Evolutionary conservation across 768 basidiomycete species (phyloP), one percentile per base, ranked within the genome.

Genomic region (Collybia nuda): DNA sequence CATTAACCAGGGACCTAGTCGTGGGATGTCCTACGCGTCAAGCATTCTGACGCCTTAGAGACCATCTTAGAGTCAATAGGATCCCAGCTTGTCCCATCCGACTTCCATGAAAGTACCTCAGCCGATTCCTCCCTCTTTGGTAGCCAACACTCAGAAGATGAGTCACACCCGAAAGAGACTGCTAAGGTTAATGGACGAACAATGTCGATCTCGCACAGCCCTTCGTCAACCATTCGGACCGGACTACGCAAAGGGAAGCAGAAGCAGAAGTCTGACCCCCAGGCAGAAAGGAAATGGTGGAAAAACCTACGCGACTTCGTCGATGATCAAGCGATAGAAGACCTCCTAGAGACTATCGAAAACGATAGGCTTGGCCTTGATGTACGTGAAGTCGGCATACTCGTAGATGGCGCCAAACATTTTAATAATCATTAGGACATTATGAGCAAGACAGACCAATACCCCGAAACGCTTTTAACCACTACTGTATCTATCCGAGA

Each of bases 281-380:
- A 60, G 49, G 61, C 59, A 21, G 84, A 86, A 56, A 72, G 82
- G 50, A 74, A 71, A 36, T 75, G 71, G 26, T 92, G 90, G 90
- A 93, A 90, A 74, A 88, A 86, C 0, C 62, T 93, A 28, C 79
- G 91, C 28, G 90, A 93, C 62, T 93, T 93, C 64, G 88, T 92
- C 29, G 88, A 92, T 57, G 91, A 93, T 57, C 77, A 83, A 24
- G 86, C 83, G 6, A 84, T 93, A 32, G 91, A 93, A 47, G 86
- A 89, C 54, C 76, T 83, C 17, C 62, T 87, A 40, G 91, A 93
- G 47, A 75, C 73, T 1, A 80, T 93, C 42, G 91, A 93, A 58
- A 76, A 71, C 48, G 88, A 91, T 48, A 73, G 89, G 42, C 74
- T 71, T 54, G 71, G 73, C 24, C 68, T 93, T 32, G 90, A 93